These are phyloP conservation scores for Penicillium herquei DNA, from an alignment of 495 filamentous ascomycete species.

Conservation along the genomic window DNA sequence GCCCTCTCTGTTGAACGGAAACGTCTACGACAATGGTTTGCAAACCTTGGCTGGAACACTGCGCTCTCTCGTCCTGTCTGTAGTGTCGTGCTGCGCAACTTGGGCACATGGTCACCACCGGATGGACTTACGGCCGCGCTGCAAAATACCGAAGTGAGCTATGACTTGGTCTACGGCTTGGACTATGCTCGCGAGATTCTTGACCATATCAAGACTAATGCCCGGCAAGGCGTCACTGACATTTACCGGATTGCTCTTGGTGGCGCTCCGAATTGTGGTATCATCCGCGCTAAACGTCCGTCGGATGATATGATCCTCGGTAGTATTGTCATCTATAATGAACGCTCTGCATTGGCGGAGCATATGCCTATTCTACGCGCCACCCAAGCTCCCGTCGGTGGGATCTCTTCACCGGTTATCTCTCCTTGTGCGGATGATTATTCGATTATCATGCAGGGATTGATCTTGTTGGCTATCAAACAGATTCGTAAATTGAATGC, in stretches of 20 bases:
- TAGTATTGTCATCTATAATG: slow-evolving; percentile 79
- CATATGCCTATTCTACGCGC: slow-evolving; percentile 64
- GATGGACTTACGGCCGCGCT: slow-evolving; percentile 70
- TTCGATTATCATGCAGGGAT: slow-evolving; percentile 71
- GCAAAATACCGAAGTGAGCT: slow-evolving; percentile 56
- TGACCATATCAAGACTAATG: slow-evolving; percentile 70
- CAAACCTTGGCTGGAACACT: slow-evolving; percentile 69
- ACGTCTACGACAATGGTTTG: slow-evolving; percentile 61
- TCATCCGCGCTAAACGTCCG: slow-evolving; percentile 75
- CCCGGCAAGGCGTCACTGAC: slow-evolving; percentile 77
- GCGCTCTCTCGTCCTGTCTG: slow-evolving; percentile 60
- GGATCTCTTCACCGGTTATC: slow-evolving; percentile 79
- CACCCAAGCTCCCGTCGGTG: slow-evolving; percentile 55
- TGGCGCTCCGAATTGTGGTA: slow-evolving; percentile 69
- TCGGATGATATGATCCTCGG: slow-evolving; percentile 68
- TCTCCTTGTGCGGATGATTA: slow-evolving; percentile 66
- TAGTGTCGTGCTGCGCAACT: slow-evolving; percentile 63
- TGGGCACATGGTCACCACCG: slow-evolving; percentile 70
- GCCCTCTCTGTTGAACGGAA: slow-evolving; percentile 58
- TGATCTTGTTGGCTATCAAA: slow-evolving; percentile 76
- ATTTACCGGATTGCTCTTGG: slow-evolving; percentile 76
- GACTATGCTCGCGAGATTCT: slow-evolving; percentile 74
- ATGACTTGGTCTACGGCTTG: slow-evolving; percentile 76
- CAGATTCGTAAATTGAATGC: slow-evolving; percentile 77
- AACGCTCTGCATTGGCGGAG: slow-evolving; percentile 61